Base-by-base conservation (phyloP, 192 early-diverging fungal genomes). In the Linnemannia schmuckeri region DNA sequence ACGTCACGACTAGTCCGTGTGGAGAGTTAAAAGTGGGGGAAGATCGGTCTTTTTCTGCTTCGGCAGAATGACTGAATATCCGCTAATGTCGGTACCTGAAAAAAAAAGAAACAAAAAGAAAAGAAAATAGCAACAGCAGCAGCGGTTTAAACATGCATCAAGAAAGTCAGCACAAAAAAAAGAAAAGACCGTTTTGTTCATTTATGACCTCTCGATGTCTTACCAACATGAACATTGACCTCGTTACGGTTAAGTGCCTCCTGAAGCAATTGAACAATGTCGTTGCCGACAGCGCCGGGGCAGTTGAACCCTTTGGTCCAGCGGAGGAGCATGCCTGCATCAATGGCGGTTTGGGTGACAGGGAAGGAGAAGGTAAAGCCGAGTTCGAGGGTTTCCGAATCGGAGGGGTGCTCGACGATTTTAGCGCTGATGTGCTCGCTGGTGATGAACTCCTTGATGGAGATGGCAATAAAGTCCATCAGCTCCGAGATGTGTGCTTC, bases 311-410 rank as follows among this genome's bases (percentile, higher is more conserved):
- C 96, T 90, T 97, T 96, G 87, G 95, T 96, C 88, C 93, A 92
- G 74, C 91, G 89, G 13, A 94, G 83, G 69, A 96, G 84, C n/a
- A 79, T 82, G 4, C 94, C 95, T 7, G 87, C 88, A 72, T 92
- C 85, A n/a, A 96, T 88, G 35, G 91, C 88, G 2, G 92, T 94
- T 83, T 99, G 98, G 75, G 91, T 88, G 85, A 98, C 93, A 57
- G 98, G 95, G 89, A 97, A 98, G 9, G 95, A 96, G 88, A 98
- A 99, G 13, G 97, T 97, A 78, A 96, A 96, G 49, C 96, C 98
- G 63, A 93, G 91, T 18, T 92, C 91, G 30, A 93, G 88, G 20
- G 82, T 82, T 2, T 91, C 73, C 7, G 90, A 90, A 24, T 85
- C 83, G 15, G 89, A 76, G 17, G 89, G 75, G 52, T 90, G 90